phyloP scores from a whole-genome alignment of 1,139 yeast species.

The Yamadazyma sp. region DNA sequence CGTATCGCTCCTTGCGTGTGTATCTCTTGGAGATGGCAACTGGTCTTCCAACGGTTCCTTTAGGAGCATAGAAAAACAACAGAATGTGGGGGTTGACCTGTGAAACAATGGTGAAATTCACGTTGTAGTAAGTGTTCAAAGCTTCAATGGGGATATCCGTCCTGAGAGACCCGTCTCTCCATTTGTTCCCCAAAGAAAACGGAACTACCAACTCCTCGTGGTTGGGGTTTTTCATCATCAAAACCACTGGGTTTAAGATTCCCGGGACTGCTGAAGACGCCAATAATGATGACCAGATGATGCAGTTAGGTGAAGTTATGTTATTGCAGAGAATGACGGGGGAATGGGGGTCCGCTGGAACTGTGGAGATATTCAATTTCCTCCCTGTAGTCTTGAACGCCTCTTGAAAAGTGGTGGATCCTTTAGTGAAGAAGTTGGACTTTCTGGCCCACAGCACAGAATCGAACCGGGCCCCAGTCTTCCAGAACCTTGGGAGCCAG shows the following conservation, averaged over 20 bases:
- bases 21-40: slow-evolving; percentile 58
- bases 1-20: slow-evolving; percentile 35
- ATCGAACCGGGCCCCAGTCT: slow-evolving; percentile 79
- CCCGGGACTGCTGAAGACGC: slow-evolving; percentile 88
- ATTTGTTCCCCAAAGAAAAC: slow-evolving; percentile 70
- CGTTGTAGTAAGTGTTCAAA: slow-evolving; percentile 74
- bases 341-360: slow-evolving; percentile 80
- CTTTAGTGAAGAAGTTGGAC: slow-evolving; percentile 67
- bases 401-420: slow-evolving; percentile 72
- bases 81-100: slow-evolving; percentile 85
- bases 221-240: slow-evolving; percentile 65
- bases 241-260: slow-evolving; percentile 75
- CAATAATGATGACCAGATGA: slow-evolving; percentile 76
- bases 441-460: slow-evolving; percentile 74
- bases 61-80: slow-evolving; percentile 73
- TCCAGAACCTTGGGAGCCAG: slow-evolving; percentile 67
- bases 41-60: slow-evolving; percentile 81
- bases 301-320: slow-evolving; percentile 76
- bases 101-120: slow-evolving; percentile 72
- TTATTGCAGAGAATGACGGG: slow-evolving; percentile 79
- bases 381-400: slow-evolving; percentile 69
- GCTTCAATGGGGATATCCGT: slow-evolving; percentile 74
- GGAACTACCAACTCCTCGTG: slow-evolving; percentile 49
- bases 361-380: slow-evolving; percentile 69
- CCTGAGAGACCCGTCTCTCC: slow-evolving; percentile 74